Evolutionary conservation across 2,329 filamentous ascomycete genomes (phyloP).

Genomic region (Corniculantispora saksenae): DNA sequence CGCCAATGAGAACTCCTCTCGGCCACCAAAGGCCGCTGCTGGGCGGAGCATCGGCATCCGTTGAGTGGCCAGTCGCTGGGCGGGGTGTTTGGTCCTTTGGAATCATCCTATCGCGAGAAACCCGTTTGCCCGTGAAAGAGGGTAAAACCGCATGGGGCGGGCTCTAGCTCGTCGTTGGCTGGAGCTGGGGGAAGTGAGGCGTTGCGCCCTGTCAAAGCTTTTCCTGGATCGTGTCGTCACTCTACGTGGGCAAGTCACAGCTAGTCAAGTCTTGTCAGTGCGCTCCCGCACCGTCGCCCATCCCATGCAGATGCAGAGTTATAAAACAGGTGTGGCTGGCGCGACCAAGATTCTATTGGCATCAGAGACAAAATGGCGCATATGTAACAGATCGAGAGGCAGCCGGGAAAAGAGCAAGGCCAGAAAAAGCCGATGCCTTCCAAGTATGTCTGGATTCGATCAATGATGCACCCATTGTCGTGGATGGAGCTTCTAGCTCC

Average conservation of each 20-base stretch:
- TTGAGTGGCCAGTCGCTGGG: not conserved
- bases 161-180: slow-evolving; percentile 5
- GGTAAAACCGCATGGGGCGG: not conserved
- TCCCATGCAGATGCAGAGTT: not conserved
- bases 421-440: not conserved
- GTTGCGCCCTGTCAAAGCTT: not conserved
- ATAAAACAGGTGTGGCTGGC: not conserved
- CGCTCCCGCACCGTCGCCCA: not conserved
- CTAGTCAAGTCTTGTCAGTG: not conserved
- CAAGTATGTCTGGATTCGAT: not conserved
- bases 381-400: not conserved
- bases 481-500: not conserved
- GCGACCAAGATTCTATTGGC: not conserved
- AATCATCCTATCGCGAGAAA: not conserved
- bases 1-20: not conserved
- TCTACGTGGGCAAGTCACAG: not conserved
- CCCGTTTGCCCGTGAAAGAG: no score
- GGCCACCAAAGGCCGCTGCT: not conserved
- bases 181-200: not conserved
- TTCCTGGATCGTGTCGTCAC: slow-evolving; percentile 6
- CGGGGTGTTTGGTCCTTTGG: slow-evolving; percentile 15
- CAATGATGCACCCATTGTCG: not conserved
- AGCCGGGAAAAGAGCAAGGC: not conserved
- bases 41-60: slow-evolving; percentile 4
- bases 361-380: not conserved